Evolutionary conservation across 306 rosid genomes (phyloP), one percentile per base, ranked within the genome.

Genomic region (Vicia sativa): DNA sequence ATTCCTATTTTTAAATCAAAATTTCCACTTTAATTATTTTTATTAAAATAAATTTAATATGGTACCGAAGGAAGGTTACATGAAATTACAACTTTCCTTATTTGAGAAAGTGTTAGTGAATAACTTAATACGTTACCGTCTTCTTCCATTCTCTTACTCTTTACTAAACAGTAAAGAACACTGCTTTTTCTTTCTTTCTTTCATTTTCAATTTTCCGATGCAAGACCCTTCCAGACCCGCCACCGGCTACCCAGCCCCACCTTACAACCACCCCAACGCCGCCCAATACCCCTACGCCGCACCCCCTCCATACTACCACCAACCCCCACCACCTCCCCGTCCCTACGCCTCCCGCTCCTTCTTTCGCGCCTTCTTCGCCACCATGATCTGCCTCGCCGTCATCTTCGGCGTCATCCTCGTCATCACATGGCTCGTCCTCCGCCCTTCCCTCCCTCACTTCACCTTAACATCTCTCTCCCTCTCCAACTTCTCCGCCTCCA

Each of bases 351-450:
- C 60, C 12, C 81, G 72, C 52, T 70, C 73, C 19, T 84, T 88
- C 76, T 35, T 87, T 54, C 97, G 98, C 71, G 81, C 87, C 10
- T 65, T 90, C 76, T 5, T 88, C 39, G 75, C 82, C 25, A 79
- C 88, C 54, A 76, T 93, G 79, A 49, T 86, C 4, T 72, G 87
- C 76, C 75, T 85, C 68, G 81, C 80, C 43, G 68, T 88, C 19
- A n/a, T 82, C 37, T 35, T 83, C 48, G 91, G 85, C 75, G 79
- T 68, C 3, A 53, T 83, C 46, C 44, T 83, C 18, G 68, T 93
- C 62, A 48, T 88, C 48, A 54, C 89, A 1, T 88, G 96, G 97
- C 96, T 93, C 50, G 85, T 93, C 69, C 83, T 93, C 19, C 97
- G 96, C 38, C 99, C 99, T 23, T 84, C 79, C 3, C 71, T 85